phyloP scores from a whole-genome alignment of 176 grass and related monocot species.

The Triticum turgidum region DNA sequence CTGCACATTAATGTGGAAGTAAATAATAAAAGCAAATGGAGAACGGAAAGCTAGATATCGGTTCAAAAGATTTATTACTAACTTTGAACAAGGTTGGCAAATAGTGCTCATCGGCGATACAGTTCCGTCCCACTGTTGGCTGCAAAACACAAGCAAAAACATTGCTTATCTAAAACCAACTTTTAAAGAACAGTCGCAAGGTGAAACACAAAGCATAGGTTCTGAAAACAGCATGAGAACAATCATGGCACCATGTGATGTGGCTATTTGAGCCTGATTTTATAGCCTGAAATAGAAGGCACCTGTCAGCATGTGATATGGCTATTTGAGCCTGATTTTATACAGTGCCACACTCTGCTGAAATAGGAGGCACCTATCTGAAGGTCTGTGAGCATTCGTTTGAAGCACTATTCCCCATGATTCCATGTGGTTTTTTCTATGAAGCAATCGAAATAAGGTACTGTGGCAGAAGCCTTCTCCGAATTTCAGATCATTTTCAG shows the following conservation, averaged over 20 bases:
- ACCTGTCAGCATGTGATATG: conserved; percentile 11
- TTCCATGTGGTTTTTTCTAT: neutral
- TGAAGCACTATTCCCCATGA: neutral
- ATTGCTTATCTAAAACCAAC: conserved; percentile 10
- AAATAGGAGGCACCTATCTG: neutral
- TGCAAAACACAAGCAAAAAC: conserved; percentile 52
- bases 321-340: conserved; percentile 12
- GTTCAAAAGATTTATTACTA: conserved; percentile 41
- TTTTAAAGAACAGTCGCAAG: neutral
- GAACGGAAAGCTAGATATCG: neutral
- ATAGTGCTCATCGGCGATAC: conserved; percentile 99
- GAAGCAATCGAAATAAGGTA: neutral
- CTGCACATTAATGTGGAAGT: conserved; percentile 43
- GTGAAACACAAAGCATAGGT: conserved; percentile 24
- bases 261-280: conserved; percentile 18
- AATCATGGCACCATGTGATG: conserved; percentile 5
- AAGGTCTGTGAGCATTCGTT: conserved; percentile 17
- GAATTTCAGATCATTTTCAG: conserved; percentile 8
- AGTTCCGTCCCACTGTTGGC: conserved; percentile 93
- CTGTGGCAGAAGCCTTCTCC: neutral
- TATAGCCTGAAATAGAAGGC: conserved; percentile 9
- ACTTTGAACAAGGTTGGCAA: conserved; percentile 93
- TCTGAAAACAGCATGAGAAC: neutral
- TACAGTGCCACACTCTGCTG: neutral
- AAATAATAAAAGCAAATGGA: conserved; percentile 7